Evolutionary conservation across 306 rosid genomes (phyloP), one percentile per base, ranked within the genome.

Genomic region (Canavalia gladiata): DNA sequence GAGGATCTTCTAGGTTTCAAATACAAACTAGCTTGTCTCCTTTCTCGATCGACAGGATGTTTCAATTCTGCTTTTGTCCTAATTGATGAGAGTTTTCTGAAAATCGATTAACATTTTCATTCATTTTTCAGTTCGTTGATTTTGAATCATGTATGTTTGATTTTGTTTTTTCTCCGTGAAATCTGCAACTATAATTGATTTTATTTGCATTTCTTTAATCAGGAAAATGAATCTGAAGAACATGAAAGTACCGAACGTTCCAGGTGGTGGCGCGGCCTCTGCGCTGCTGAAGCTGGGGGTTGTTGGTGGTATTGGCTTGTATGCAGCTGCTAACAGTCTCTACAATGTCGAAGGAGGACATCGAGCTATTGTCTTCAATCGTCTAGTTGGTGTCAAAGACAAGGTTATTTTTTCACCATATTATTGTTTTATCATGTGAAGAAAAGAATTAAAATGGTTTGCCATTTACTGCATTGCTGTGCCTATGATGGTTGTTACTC

Each of bases 331-430:
- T 45, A 86, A 91, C 71, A 88, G 95, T 89, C 95, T 93, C 70
- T 95, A 91, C 97, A 91, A 93, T 77, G 97, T 93, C 29, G 97
- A 95, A 72, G 97, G 97, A 84, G 93, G 97, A 13, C 95, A 90
- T 80, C 88, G 92, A 7, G 97, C 97, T 50, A 90, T 95, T 52
- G 89, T 95, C 77, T 95, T 92, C 86, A 95, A 90, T 75, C 99
- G 95, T 57, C 9, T 95, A 2, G 49, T 82, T 37, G 97, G 94
- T 76, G 47, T 95, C 76, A 93, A 93, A 85, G 97, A 91, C 58
- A 88, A 93, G 99, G 97, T 90, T 82, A 69, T 58, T 73, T 71
- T 71, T 75, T 71, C 76, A 1, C 2, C 33, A 9, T 59, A 31
- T 46, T 3, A 69, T 81, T 77, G 41, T 72, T 68, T 9, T 60